A percentile compares a stretch with the other conserved stretches of the same genome.
Evolutionary conservation across 352 stramenopile genomes (phyloP).

Genomic region (Phytophthora pistaciae): DNA sequence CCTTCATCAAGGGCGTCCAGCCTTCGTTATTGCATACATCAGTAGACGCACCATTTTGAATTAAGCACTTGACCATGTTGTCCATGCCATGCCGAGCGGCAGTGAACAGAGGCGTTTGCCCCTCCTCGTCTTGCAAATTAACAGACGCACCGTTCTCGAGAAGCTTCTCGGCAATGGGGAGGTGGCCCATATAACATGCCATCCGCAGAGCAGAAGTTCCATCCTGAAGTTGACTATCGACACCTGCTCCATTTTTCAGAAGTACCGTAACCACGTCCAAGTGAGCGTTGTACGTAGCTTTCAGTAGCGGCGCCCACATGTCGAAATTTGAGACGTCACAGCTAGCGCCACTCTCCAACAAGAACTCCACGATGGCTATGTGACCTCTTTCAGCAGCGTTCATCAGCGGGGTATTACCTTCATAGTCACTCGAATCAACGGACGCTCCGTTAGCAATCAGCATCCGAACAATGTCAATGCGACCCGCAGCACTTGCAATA

Average conservation of each 20-base stretch:
- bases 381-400: background rate
- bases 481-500: background rate
- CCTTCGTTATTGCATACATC: background rate
- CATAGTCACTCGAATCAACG: background rate
- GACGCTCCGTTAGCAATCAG: background rate
- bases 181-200: too few species aligned
- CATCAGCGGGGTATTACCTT: background rate
- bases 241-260: background rate
- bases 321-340: too few species aligned
- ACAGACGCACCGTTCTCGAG: too few species aligned
- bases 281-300: background rate
- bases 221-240: background rate
- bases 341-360: too few species aligned
- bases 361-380: too few species aligned
- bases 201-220: too few species aligned
- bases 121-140: too few species aligned
- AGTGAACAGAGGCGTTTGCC: too few species aligned
- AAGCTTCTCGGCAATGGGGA: too few species aligned
- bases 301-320: background rate
- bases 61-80: too few species aligned
- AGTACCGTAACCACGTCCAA: background rate
- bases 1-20: slow-evolving; percentile 10
- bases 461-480: background rate
- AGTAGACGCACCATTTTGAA: background rate
- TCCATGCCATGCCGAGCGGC: too few species aligned